Base-by-base conservation (phyloP, 169 alveolate species). In the Cystoisospora suis region DNA sequence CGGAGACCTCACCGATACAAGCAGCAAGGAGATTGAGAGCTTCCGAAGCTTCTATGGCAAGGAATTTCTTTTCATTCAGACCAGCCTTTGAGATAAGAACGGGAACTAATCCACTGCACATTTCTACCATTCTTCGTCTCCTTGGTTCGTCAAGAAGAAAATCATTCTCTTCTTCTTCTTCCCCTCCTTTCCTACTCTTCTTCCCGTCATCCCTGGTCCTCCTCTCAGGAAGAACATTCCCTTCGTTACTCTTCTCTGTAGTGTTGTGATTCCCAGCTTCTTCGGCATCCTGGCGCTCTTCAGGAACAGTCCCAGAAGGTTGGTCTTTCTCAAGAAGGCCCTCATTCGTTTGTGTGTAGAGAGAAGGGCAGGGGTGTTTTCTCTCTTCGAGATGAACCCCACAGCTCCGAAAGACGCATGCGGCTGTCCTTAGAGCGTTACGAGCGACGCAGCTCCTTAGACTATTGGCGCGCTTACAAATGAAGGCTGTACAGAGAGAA, bases 361-460 rank as follows among this genome's bases (percentile, higher is more conserved):
- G 77, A n/a, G 45, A 65, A 27, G 77, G 27, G 77, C 15, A 36
- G 40, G 34, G 2, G 44, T 23, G 5, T 20, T n/a, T n/a, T 44
- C 20, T n/a, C 0, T 17, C 77, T 27, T 27, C 77, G 77, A 36
- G 77, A 59, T 9, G 36, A 44, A 1, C 77, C 42, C 44, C 34
- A 7, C 40, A 44, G 42, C 34, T 12, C 38, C 9, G 15, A 34
- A 72, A 34, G 56, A 72, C 34, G 23, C 58, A n/a, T 38, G 83
- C 56, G 3, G 83, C 83, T 40, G 83, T 72, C n/a, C 56, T 46
- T 9, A 72, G 83, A n/a, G 83, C 83, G 3, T 36, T 6, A 3
- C 83, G 83, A 29, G 83, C 83, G 38, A 72, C 58, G 83, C 36
- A 36, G 83, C 83, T 72, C 42, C 83, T 46, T 38, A 72, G 46